Conservation (phyloP, 2,329 filamentous ascomycete genomes). For the Dothideomycetes sp. region DNA sequence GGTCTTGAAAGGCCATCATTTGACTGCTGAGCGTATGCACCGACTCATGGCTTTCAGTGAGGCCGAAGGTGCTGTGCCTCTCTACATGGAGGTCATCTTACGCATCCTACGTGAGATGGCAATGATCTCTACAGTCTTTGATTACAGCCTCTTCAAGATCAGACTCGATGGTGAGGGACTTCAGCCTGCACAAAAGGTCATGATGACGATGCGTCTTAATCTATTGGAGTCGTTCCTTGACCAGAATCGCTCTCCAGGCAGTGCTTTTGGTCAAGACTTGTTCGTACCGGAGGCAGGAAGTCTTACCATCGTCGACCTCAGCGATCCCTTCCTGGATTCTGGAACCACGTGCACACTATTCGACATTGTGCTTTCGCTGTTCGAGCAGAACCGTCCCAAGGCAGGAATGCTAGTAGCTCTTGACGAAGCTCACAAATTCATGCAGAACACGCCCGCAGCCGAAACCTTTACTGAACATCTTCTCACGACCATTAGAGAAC, state of each 20-base stretch:
- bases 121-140: conserved; percentile 35
- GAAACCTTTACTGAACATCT: conserved; percentile 52
- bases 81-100: conserved; percentile 50
- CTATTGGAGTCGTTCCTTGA: conserved; percentile 57
- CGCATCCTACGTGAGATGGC: conserved; percentile 51
- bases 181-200: conserved; percentile 41
- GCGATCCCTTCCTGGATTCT: conserved; percentile 59
- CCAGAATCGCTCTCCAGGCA: conserved; percentile 4
- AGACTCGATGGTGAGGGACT: conserved; percentile 33
- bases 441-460: conserved; percentile 49
- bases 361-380: conserved; percentile 59
- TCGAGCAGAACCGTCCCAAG: conserved; percentile 44
- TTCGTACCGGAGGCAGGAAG: conserved; percentile 35
- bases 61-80: conserved; percentile 33
- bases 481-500: conserved; percentile 55
- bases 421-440: conserved; percentile 73
- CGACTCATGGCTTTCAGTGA: conserved; percentile 46
- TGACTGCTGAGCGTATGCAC: conserved; percentile 46
- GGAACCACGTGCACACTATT: conserved; percentile 63
- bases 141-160: conserved; percentile 42
- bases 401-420: conserved; percentile 54
- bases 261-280: conserved; percentile 16
- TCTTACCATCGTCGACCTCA: conserved; percentile 62
- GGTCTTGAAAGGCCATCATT: conserved; percentile 37
- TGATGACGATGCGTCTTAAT: conserved; percentile 53